phyloP scores from a whole-genome alignment of 805 yeast species.

The Millerozyma miso region DNA sequence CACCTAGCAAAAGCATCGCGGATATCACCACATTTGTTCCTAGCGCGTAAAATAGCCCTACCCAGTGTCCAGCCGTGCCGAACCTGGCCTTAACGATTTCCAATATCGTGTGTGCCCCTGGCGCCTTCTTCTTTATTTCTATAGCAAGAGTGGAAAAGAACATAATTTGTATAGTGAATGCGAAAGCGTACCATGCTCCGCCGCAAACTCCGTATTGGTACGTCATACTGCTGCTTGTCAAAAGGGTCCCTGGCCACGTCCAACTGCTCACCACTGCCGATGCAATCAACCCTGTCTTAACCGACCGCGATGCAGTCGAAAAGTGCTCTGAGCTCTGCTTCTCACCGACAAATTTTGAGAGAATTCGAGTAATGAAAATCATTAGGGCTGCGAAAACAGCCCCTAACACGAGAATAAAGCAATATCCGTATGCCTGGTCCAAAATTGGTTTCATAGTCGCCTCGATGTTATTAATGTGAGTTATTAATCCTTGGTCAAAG shows the following conservation, averaged over 20 bases:
- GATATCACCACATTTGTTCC: constrained; percentile 88
- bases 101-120: constrained; percentile 85
- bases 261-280: constrained; percentile 91
- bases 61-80: constrained; percentile 69
- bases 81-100: constrained; percentile 81
- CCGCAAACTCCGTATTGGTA: constrained; percentile 75
- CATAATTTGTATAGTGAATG: constrained; percentile 86
- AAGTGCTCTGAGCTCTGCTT: constrained; percentile 90
- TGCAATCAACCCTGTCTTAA: constrained; percentile 77
- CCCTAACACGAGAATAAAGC: constrained; percentile 85
- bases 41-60: constrained; percentile 72
- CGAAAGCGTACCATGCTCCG: constrained; percentile 81
- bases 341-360: constrained; percentile 78
- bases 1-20: constrained; percentile 89
- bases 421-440: constrained; percentile 83
- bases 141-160: constrained; percentile 84
- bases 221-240: constrained; percentile 61
- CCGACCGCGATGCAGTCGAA: constrained; percentile 87
- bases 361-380: constrained; percentile 67
- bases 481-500: too few relatives aligned
- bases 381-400: constrained; percentile 72
- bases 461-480: too few relatives aligned
- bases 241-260: constrained; percentile 56
- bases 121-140: constrained; percentile 84
- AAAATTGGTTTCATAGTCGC: constrained; percentile 32